Evolutionary conservation across 345 rosid species (phyloP).

Genomic region (Brassica carinata): DNA sequence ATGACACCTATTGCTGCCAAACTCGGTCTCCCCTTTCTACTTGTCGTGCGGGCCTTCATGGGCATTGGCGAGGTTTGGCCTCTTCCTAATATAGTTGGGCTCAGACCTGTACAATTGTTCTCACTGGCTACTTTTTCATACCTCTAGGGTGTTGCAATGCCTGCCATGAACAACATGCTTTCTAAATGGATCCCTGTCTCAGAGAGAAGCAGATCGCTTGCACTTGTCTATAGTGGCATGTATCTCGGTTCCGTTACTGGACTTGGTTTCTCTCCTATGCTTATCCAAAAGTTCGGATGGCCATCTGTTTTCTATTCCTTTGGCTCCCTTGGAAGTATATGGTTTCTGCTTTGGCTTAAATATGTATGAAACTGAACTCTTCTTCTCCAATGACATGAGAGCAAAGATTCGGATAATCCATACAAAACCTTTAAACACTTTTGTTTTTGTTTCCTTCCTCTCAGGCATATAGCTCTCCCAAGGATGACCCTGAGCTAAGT

Average conservation of each 20-base stretch:
- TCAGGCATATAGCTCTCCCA: constrained; percentile 88
- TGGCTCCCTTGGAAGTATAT: constrained; percentile 92
- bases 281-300: constrained; percentile 90
- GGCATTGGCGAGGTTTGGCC: constrained; percentile 94
- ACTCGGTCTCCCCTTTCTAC: constrained; percentile 88
- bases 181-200: constrained; percentile 99
- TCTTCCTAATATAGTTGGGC: constrained; percentile 1
- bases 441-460: constrained; percentile 34
- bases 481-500: constrained; percentile 78
- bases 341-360: constrained; percentile 79
- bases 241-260: constrained; percentile 97
- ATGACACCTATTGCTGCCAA: constrained; percentile 97
- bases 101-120: constrained; percentile 15
- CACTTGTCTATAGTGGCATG: constrained; percentile 97
- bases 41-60: constrained; percentile 89
- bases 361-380: constrained; percentile 45
- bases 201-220: constrained; percentile 97
- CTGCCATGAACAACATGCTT: constrained; percentile 97
- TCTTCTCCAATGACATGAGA: constrained; percentile 3
- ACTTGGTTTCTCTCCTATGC: constrained; percentile 76
- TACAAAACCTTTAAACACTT: neutral
- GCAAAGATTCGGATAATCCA: constrained; percentile 10
- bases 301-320: constrained; percentile 93
- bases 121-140: constrained; percentile 35
- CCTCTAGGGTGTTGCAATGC: constrained; percentile 97